Evolutionary conservation across 495 filamentous ascomycete genomes (phyloP).

Genomic region (Penicillium bovifimosum): DNA sequence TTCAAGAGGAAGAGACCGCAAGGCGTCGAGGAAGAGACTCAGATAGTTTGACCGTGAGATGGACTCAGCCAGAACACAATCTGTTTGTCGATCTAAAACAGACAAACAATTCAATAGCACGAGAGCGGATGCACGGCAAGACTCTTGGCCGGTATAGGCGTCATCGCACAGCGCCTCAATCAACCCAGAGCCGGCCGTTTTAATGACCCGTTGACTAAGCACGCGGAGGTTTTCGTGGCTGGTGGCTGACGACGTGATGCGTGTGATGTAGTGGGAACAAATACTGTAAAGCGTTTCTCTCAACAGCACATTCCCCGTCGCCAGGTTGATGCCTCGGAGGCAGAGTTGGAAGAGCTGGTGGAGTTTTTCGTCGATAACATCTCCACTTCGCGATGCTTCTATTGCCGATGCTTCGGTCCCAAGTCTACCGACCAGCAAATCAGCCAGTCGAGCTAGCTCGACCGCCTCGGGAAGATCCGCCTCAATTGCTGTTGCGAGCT

Average conservation of each 20-base stretch:
- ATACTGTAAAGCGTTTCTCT: conserved; percentile 83
- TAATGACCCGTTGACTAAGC: conserved; percentile 70
- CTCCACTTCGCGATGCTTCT: conserved; percentile 48
- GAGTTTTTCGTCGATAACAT: conserved; percentile 80
- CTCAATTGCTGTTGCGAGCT: conserved; percentile 66
- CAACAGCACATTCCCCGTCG: conserved; percentile 61
- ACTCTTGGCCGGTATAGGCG: conserved; percentile 75
- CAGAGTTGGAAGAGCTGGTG: conserved; percentile 85
- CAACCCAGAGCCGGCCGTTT: conserved; percentile 66
- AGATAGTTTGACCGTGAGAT: conserved; percentile 86
- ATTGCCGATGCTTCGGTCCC: conserved; percentile 48
- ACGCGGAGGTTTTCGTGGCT: conserved; percentile 40
- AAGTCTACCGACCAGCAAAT: conserved; percentile 67
- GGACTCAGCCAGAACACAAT: conserved; percentile 68
- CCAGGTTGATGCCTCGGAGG: conserved; percentile 65
- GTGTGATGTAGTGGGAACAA: conserved; percentile 74
- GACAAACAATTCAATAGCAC: conserved; percentile 69
- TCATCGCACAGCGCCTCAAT: conserved; percentile 90
- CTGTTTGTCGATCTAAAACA: conserved; percentile 57
- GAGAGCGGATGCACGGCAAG: conserved; percentile 75
- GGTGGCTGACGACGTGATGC: conserved; percentile 50
- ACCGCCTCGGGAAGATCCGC: conserved; percentile 59
- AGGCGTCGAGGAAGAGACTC: conserved; percentile 76
- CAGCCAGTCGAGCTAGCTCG: conserved; percentile 70
- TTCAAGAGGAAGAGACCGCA: conserved; percentile 66